These are phyloP conservation scores for Nymphaea thermarum DNA, from an alignment of 164 flowering plant species.

Conservation along the genomic window DNA sequence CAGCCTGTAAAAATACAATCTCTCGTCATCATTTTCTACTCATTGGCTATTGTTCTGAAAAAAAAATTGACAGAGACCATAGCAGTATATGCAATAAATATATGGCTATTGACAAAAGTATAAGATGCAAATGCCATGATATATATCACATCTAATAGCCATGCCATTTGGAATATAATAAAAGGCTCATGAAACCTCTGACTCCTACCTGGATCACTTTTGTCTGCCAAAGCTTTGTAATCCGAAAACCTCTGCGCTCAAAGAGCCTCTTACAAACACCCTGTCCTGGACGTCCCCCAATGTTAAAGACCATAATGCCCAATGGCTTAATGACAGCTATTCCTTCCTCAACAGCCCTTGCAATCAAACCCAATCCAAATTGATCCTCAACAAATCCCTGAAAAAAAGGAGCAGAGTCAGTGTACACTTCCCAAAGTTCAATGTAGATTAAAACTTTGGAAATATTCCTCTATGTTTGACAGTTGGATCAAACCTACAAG, in stretches of 20 bases:
- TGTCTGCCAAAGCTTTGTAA: constrained; percentile 90
- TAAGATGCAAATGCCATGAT: background rate
- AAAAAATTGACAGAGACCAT: background rate
- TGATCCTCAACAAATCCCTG: constrained; percentile 99
- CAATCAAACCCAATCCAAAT: constrained; percentile 93
- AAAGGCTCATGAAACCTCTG: background rate
- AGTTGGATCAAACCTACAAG: no score
- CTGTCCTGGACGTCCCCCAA: constrained; percentile 99
- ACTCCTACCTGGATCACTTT: constrained; percentile 70
- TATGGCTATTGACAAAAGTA: background rate
- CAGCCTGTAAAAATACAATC: constrained; percentile 54
- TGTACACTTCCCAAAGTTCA: no score
- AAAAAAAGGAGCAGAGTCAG: background rate
- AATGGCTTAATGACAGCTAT: constrained; percentile 78
- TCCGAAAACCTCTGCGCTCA: constrained; percentile 86
- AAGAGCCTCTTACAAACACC: constrained; percentile 86
- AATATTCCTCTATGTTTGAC: no score
- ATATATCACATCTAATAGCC: background rate
- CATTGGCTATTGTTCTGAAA: background rate
- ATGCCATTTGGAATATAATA: background rate
- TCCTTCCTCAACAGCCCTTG: constrained; percentile 98
- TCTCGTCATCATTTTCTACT: background rate
- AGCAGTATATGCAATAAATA: background rate
- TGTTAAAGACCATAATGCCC: constrained; percentile 95
- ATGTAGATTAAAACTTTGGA: no score